A percentile compares a stretch with the other conserved stretches of the same genome.
Conservation (phyloP, 1,139 yeast species). For the Yamadazyma triangularis region DNA sequence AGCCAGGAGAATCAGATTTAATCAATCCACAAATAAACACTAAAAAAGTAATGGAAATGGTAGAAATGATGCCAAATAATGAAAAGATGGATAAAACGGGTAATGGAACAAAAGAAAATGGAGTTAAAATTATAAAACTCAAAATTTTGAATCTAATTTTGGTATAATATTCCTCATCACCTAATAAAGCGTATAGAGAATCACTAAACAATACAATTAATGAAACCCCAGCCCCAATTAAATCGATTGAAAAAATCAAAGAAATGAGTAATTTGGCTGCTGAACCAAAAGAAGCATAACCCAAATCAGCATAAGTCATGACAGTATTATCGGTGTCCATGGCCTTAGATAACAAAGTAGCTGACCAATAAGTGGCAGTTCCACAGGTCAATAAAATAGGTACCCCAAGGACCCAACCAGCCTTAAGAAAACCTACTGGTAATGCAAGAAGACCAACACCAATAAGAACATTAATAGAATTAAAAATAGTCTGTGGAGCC, state of each 20-base stretch:
- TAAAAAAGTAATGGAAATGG: constrained; percentile 38
- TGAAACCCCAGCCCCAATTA: constrained; percentile 55
- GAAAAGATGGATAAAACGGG: constrained; percentile 42
- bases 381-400: constrained; percentile 39
- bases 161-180: constrained; percentile 37
- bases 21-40: constrained; percentile 38
- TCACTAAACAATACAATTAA: constrained; percentile 54
- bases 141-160: constrained; percentile 32
- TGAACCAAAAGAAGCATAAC: constrained; percentile 65
- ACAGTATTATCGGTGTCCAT: constrained; percentile 73
- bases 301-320: constrained; percentile 86
- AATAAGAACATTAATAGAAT: constrained; percentile 44
- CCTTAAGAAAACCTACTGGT: constrained; percentile 44
- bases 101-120: constrained; percentile 44
- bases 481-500: constrained; percentile 47
- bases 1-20: constrained; percentile 39
- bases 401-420: constrained; percentile 44
- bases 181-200: constrained; percentile 41
- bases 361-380: constrained; percentile 42
- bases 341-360: constrained; percentile 34
- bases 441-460: constrained; percentile 49
- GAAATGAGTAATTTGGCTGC: constrained; percentile 40
- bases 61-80: constrained; percentile 41
- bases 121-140: constrained; percentile 41
- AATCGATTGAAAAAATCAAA: constrained; percentile 40